Base-by-base conservation (phyloP, 805 yeast species). In the Yamadazyma ubonensis region DNA sequence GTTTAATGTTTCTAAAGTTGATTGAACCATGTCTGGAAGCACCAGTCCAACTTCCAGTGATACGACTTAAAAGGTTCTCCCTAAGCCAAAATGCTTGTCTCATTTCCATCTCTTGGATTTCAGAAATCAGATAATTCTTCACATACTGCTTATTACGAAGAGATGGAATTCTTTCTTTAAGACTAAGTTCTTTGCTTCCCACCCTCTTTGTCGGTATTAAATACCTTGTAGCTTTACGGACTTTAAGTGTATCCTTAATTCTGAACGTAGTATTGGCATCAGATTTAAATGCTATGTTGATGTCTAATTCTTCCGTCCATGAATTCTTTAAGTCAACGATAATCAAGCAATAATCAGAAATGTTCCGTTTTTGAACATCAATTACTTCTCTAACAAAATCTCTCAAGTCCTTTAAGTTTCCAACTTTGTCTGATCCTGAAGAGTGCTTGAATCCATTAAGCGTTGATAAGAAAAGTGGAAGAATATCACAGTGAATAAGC, bases 71-170 rank as follows among this genome's bases (percentile, higher is more conserved):
- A 1, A 93, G 57, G 44, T 73, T 72, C 41, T 83, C 79, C 42
- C 95, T 65, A 46, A 84, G 76, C 99, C 99, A 91, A 58, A 89
- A 93, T 2, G 76, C 64, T 45, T 79, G 81, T 41, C 79, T 70
- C 61, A 79, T 75, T 38, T 68, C 74, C 31, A 51, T 51, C 25
- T 75, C 81, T 44, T 85, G 87, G 7, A 76, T 79, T 34, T 70
- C 75, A 0, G 77, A 67, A 5, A 76, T 65, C 44, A 65, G 75
- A 44, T 70, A 65, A 51, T 78, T 83, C 23, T 78, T 71, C 14
- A 86, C 71, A 54, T 79, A 85, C 61, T 89, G 96, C 45, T 78
- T 79, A 25, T 79, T 73, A 16, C 83, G 60, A 25, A 87, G 61
- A 23, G 85, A 81, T 15, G 96, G 96, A 19, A 90, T 81, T 0